Evolutionary conservation across 352 stramenopile species (phyloP).

Genomic region (Phytophthora pistaciae): DNA sequence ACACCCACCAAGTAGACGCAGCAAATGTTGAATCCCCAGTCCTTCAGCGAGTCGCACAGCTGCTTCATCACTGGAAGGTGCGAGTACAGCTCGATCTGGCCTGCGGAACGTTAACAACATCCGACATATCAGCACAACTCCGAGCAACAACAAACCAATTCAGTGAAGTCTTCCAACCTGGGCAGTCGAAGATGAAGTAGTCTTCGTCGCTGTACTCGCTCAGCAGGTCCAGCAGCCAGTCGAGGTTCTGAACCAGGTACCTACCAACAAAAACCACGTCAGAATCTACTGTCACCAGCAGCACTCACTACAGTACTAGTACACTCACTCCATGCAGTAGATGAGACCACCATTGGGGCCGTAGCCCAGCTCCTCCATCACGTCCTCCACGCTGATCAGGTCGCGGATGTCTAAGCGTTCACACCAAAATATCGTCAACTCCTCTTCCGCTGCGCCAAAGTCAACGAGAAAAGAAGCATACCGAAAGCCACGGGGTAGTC

Average conservation of each 20-base stretch:
- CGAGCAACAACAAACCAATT: background rate
- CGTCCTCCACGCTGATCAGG: slow-evolving; percentile 96
- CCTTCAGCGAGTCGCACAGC: slow-evolving; percentile 82
- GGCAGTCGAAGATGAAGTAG: slow-evolving; percentile 99
- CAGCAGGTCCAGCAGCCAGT: slow-evolving; percentile 96
- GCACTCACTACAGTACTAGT: slow-evolving; percentile 17
- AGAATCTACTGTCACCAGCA: slow-evolving; percentile 1
- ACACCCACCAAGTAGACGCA: slow-evolving; percentile 86
- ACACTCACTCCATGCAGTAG: slow-evolving; percentile 99
- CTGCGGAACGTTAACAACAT: slow-evolving; percentile 29
- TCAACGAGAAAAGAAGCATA: slow-evolving; percentile 42
- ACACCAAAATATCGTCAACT: slow-evolving; percentile 15
- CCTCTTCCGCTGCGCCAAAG: slow-evolving; percentile 8
- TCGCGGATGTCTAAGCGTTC: slow-evolving; percentile 91
- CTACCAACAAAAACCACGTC: slow-evolving; percentile 36
- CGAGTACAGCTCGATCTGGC: slow-evolving; percentile 93
- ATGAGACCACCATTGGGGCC: slow-evolving; percentile 98
- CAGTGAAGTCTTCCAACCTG: slow-evolving; percentile 70
- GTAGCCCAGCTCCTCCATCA: slow-evolving; percentile 98
- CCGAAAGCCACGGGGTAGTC: slow-evolving; percentile 92
- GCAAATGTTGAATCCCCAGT: slow-evolving; percentile 91
- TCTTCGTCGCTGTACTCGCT: slow-evolving; percentile 92
- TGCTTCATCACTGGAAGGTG: slow-evolving; percentile 93
- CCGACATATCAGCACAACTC: slow-evolving; percentile 6
- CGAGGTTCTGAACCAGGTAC: slow-evolving; percentile 94